phyloP scores from a whole-genome alignment of 2,329 filamentous ascomycete genomes.

The Botrytis deweyae region DNA sequence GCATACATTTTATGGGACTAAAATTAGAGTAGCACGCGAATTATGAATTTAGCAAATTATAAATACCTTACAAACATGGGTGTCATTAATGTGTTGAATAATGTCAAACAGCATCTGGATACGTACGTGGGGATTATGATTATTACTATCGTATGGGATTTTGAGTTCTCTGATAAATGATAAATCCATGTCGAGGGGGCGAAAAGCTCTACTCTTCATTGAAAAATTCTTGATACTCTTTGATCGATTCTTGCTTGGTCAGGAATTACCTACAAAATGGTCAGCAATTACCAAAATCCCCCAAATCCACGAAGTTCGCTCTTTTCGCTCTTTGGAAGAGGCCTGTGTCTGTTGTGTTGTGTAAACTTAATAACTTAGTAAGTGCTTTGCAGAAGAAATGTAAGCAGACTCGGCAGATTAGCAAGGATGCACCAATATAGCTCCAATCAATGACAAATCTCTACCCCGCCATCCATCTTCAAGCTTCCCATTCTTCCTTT shows the following conservation, averaged over 20 bases:
- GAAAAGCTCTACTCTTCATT: neutral
- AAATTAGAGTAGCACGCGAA: slow-evolving; percentile 11
- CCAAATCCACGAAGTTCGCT: too few relatives aligned
- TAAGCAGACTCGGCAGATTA: slow-evolving; percentile 13
- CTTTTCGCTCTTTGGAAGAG: too few relatives aligned
- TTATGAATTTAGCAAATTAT: slow-evolving; percentile 6
- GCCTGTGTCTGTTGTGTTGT: too few relatives aligned
- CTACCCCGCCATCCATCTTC: slow-evolving; percentile 20
- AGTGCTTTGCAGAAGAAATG: slow-evolving; percentile 12
- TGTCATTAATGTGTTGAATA: neutral
- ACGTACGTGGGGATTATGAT: neutral
- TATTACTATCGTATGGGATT: too few relatives aligned
- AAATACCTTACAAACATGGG: neutral
- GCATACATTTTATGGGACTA: neutral
- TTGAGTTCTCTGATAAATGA: too few relatives aligned
- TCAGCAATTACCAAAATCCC: too few relatives aligned
- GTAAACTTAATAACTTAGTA: slow-evolving; percentile 21
- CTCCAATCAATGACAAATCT: slow-evolving; percentile 17
- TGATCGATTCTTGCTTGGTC: too few relatives aligned
- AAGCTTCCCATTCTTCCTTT: slow-evolving; percentile 14
- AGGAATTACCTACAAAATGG: too few relatives aligned
- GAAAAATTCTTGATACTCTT: too few relatives aligned
- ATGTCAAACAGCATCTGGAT: neutral
- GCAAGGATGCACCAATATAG: neutral
- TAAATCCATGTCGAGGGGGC: neutral